Base-by-base conservation (phyloP, 768 basidiomycete species). In the Russula virescens region DNA sequence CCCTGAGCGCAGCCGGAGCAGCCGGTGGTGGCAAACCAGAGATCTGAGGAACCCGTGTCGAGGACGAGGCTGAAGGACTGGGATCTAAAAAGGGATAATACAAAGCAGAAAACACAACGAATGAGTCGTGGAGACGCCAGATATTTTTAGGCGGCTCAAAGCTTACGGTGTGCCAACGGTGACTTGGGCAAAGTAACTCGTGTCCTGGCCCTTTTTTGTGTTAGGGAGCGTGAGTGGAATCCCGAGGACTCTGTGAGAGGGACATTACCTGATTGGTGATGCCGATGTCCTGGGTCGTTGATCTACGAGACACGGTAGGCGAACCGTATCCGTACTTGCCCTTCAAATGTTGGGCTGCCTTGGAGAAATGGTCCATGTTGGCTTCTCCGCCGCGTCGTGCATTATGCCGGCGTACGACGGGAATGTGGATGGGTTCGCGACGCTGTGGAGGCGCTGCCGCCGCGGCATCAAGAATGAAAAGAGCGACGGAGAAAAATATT, bases 151-250 rank as follows among this genome's bases (percentile, higher is more conserved):
- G 19, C 6, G 3, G 7, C 10, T 35, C 5, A 10, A 7, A 6
- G 60, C 67, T 59, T 28, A 68, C 67, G 87, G 87, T 61, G 85
- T 83, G 13, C 87, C 87, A 43, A 88, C 77, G 55, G 67, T 73
- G 1, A 88, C 71, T 18, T 72, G 69, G 1, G 80, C 83, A 61
- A 84, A 79, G 69, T 88, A 89, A 64, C 81, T 83, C 0, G 81
- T 72, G 48, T 88, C 87, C 18, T 69, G 69, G 64, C 74, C 68
- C 86, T 88, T n/a, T 28, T 9, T 52, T 26, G 9, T 11, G 10
- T 25, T 8, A 23, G 3, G 2, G 13, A 5, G 34, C 34, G n/a
- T 40, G 23, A 28, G 49, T 13, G 5, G 38, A 21, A 45, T 5
- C 23, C 38, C 18, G 10, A 19, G 11, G 21, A 28, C 18, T 21